These are phyloP conservation scores for Beauveria australis DNA, from an alignment of 2,329 filamentous ascomycete genomes.

Conservation along the genomic window DNA sequence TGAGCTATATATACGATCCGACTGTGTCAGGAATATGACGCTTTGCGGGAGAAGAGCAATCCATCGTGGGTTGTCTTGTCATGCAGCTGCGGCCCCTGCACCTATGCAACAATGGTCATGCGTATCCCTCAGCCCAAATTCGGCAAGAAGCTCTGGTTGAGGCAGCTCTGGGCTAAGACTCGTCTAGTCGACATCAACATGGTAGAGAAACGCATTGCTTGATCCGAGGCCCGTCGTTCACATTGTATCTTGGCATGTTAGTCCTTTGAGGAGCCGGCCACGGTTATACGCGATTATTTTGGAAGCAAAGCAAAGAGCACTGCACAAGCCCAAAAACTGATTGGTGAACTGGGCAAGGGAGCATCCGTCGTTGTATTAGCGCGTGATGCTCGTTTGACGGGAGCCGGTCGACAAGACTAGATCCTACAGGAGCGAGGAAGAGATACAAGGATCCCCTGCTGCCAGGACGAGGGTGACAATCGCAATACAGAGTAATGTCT, in stretches of 20 bases:
- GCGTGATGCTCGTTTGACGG: not conserved
- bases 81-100: not conserved
- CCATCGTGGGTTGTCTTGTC: not conserved
- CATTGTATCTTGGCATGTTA: too few relatives aligned
- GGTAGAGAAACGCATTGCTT: too few relatives aligned
- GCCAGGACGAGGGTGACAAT: not conserved
- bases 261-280: too few relatives aligned
- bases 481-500: not conserved
- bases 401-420: not conserved
- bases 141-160: too few relatives aligned
- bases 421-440: not conserved
- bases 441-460: not conserved
- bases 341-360: not conserved
- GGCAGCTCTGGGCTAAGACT: too few relatives aligned
- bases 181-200: too few relatives aligned
- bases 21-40: not conserved
- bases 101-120: not conserved
- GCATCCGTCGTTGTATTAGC: not conserved
- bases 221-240: too few relatives aligned
- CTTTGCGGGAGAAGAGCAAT: not conserved
- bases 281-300: not conserved
- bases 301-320: not conserved
- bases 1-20: not conserved
- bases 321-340: not conserved
- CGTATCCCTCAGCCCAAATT: too few relatives aligned